Base-by-base conservation (phyloP, 2,329 filamentous ascomycete species). In the Claviceps digitariae region DNA sequence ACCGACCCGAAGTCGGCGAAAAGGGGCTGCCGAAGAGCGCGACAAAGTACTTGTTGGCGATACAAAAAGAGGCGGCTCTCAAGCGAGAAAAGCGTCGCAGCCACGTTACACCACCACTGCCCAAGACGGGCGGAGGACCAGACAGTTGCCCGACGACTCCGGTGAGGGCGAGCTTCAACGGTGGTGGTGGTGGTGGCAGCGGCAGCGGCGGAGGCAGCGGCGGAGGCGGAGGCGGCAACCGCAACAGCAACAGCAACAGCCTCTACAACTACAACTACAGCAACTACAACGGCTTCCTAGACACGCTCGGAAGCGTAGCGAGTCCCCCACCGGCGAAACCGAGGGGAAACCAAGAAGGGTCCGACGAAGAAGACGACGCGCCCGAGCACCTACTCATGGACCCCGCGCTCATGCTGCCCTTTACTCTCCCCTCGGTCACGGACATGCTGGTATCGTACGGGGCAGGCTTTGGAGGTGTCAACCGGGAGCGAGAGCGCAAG, bases 391-490 rank as follows among this genome's bases (percentile, higher is more conserved):
- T 96, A 38, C 81, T 96, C 45, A 71, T 97, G 52, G 90, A 97
- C 63, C 89, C 91, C 3, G 87, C 90, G 2, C 74, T 95, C 55
- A 95, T 96, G 78, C 77, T 98, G 27, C 93, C 93, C 0, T 98
- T 98, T 66, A 86, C 86, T n/a, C 74, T 98, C 29, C 93, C 93
- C 1, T 95, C 91, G 1, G 93, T 89, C 54, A 97, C 90, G 27
- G 93, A 98, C 67, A 98, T 98, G 93, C 77, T 97, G 48, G 82
- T 98, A 48, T 91, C 84, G 59, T 98, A 94, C 63, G 93, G 93
- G 0, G 90, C 93, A 13, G 93, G 93, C 0, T 93, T 97, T 63
- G 93, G 93, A 5, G 93, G 93, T 0, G 74, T 93, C 48, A 95
- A 98, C 70, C 79, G 86, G 57, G 93, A 97, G 69, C 78, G 90